Base-by-base conservation (phyloP, 2,329 filamentous ascomycete genomes). In the Fusarium proliferatum region DNA sequence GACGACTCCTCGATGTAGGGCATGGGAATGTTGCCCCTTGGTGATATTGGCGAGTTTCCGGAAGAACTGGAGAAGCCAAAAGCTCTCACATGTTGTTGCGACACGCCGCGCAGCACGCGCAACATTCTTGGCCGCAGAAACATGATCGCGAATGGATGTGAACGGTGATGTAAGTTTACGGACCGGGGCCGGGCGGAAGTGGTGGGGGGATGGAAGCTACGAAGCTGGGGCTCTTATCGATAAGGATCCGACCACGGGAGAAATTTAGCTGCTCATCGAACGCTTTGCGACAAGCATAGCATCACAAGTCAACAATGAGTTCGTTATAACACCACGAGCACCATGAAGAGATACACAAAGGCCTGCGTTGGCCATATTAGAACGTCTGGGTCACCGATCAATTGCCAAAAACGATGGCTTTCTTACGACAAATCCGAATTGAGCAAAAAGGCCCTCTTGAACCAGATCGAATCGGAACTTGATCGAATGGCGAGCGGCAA, bases 1-100 rank as follows among this genome's bases (percentile, higher is more conserved):
- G 82, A 82, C 30, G 82, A 83, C 80, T 84, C 82, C 74, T 84
- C 82, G 78, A 91, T 90, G 77, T 89, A 90, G 2, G 89, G 89
- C 82, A 90, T 85, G 21, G 89, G 88, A 64, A 90, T 86, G 69
- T 85, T 82, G 57, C 78, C 79, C 76, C 77, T 80, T 21, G 78
- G 78, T 3, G 82, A 79, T 11, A 72, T 41, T 33, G 76, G 73
- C 12, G 73, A 46, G 21, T 76, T 72, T 16, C 76, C 71, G 12
- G 79, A 72, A 15, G 78, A 78, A 61, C 80, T 80, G 11, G 83
- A 81, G 71, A 86, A 84, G 11, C 84, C 85, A 75, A 89, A 86
- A 34, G 79, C 75, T 58, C 86, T 84, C 61, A 78, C 78, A 75
- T 82, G 79, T 26, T 78, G 78, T 46, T 75, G 68, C 48, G 82